Conservation (phyloP, 2,329 filamentous ascomycete genomes). For the Emmonsia crescens region DNA sequence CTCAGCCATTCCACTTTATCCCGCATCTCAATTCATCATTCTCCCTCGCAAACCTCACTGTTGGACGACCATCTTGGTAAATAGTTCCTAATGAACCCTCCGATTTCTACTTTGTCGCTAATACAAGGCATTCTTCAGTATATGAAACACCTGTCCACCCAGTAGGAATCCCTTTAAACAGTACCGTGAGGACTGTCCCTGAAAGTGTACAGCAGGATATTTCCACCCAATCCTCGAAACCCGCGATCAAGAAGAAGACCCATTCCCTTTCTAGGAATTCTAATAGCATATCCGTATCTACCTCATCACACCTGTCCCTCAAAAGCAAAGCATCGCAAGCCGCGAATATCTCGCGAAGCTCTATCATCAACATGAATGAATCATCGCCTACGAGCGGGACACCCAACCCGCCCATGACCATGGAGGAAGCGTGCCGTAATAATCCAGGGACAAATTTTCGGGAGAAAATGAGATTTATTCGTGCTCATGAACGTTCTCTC, state of each 20-base stretch:
- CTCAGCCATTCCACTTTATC: background rate
- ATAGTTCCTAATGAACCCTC: background rate
- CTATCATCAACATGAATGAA: constrained; percentile 1
- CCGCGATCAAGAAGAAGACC: too few relatives aligned
- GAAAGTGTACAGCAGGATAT: background rate
- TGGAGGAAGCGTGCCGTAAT: constrained; percentile 17
- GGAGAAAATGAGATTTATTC: constrained; percentile 24
- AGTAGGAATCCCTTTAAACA: background rate
- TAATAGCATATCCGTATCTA: background rate
- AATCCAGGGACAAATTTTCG: constrained; percentile 20
- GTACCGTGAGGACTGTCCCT: background rate
- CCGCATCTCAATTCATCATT: background rate
- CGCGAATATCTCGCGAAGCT: background rate
- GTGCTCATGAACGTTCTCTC: constrained; percentile 21
- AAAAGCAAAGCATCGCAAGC: background rate
- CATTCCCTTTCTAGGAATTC: background rate
- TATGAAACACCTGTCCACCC: background rate
- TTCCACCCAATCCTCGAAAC: background rate
- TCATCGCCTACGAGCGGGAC: constrained; percentile 1
- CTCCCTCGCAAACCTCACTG: background rate
- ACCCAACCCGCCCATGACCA: background rate
- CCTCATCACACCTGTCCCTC: background rate
- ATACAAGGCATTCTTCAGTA: background rate
- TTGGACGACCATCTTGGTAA: background rate
- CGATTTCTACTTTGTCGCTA: background rate